These are phyloP conservation scores for Quercus alba DNA, from an alignment of 306 rosid genomes.

Conservation along the genomic window DNA sequence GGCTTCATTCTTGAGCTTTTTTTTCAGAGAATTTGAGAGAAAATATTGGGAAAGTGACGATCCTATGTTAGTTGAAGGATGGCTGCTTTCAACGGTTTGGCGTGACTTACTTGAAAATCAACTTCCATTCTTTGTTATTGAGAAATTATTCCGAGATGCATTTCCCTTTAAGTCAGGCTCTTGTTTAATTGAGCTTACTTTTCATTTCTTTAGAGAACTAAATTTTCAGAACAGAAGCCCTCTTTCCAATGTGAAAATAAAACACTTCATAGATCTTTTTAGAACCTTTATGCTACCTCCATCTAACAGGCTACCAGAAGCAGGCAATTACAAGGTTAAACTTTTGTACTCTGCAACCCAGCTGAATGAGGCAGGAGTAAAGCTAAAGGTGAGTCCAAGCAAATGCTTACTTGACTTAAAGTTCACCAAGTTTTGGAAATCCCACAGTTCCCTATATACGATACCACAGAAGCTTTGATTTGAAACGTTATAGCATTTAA, in stretches of 20 bases:
- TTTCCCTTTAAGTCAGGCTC: background rate
- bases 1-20: slow-evolving; percentile 28
- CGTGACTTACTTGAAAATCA: background rate
- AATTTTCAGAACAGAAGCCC: background rate
- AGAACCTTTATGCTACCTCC: too few species aligned
- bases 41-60: background rate
- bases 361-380: slow-evolving; percentile 1
- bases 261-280: too few species aligned
- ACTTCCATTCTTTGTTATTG: background rate
- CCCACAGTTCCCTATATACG: background rate
- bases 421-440: background rate
- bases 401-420: background rate
- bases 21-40: background rate
- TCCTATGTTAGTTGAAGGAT: background rate
- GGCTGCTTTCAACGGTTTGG: background rate
- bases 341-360: background rate
- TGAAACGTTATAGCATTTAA: slow-evolving; percentile 7
- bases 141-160: background rate
- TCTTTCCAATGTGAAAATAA: background rate
- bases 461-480: background rate
- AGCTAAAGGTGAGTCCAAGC: background rate
- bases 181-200: background rate
- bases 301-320: background rate
- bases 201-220: background rate
- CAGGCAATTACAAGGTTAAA: too few species aligned